These are phyloP conservation scores for Butyriboletus appendiculatus DNA, from an alignment of 1,284 basidiomycete species.

Conservation along the genomic window DNA sequence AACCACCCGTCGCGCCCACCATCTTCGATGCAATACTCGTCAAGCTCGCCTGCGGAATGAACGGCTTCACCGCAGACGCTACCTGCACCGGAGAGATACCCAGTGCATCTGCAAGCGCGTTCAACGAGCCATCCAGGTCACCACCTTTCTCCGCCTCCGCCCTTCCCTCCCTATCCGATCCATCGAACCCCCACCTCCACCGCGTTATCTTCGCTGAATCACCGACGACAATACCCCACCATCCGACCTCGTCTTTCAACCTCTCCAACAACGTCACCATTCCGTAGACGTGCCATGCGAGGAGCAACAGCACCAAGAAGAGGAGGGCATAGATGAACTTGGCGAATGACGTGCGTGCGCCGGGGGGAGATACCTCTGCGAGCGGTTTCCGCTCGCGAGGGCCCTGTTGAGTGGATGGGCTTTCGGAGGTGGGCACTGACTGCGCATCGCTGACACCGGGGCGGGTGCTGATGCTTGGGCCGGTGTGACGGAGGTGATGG, in stretches of 20 bases:
- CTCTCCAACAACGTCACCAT: constrained; percentile 10
- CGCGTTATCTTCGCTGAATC: not conserved
- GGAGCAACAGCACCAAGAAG: constrained; percentile 13
- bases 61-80: constrained; percentile 56
- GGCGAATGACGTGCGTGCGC: constrained; percentile 5
- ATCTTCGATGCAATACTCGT: constrained; percentile 46
- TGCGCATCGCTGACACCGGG: not conserved
- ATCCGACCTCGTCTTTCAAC: constrained; percentile 27
- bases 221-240: constrained; percentile 24
- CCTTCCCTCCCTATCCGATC: not conserved
- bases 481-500: constrained; percentile 21
- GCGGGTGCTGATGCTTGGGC: constrained; percentile 15
- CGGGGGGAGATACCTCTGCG: constrained; percentile 3
- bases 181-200: not conserved
- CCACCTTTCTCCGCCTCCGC: not conserved
- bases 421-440: not conserved
- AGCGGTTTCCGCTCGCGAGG: not conserved
- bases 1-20: constrained; percentile 39
- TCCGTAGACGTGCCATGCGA: constrained; percentile 23
- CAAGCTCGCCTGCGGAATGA: constrained; percentile 59
- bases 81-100: constrained; percentile 62
- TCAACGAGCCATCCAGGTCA: constrained; percentile 51
- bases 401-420: not conserved
- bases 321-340: constrained; percentile 19
- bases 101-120: constrained; percentile 57